Evolutionary conservation across 202 grass and related monocot species (phyloP), one percentile per base, ranked within the genome.

Genomic region (Zoysia matrella): DNA sequence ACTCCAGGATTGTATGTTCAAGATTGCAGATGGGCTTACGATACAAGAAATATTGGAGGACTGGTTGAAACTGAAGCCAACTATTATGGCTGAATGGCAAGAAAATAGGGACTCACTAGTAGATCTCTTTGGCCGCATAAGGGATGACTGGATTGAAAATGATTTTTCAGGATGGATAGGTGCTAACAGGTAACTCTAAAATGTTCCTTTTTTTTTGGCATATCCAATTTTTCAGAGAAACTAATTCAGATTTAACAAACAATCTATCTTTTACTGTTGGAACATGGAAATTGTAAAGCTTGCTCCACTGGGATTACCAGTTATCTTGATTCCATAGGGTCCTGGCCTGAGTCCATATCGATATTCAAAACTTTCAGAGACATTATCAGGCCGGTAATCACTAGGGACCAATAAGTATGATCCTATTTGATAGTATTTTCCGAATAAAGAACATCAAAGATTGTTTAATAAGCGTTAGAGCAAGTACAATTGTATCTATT

Each of bases 121-220:
- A 69, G 78, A 93, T 89, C 86, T 97, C 50, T 97, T 97, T 86
- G 95, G 92, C 2, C 84, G 13, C 72, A 80, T 93, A 72, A 91
- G 95, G 83, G 92, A 97, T 89, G 90, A 92, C 65, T 97, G 95
- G 95, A 91, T 97, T 45, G 82, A 92, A 86, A 97, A 90, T 94
- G 92, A 97, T 91, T 80, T 97, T 47, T 62, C 88, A 60, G 87
- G 88, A 48, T 97, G 95, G 92, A 97, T 97, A 57, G 84, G 82
- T 47, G 84, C 95, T 82, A 97, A 97, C 90, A 94, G 95, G 92
- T 94, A 4, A 52, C 50, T 88, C 1, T 48, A 57, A 68, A 79
- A 72, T 72, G n/a, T n/a, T n/a, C n/a, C n/a, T n/a, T n/a, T n/a
- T n/a, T 46, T 65, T 22, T 66, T 3, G 48, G 2, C 15, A 45